Conservation (phyloP, 441 rosid genomes). For the Aquilaria agallochum region DNA sequence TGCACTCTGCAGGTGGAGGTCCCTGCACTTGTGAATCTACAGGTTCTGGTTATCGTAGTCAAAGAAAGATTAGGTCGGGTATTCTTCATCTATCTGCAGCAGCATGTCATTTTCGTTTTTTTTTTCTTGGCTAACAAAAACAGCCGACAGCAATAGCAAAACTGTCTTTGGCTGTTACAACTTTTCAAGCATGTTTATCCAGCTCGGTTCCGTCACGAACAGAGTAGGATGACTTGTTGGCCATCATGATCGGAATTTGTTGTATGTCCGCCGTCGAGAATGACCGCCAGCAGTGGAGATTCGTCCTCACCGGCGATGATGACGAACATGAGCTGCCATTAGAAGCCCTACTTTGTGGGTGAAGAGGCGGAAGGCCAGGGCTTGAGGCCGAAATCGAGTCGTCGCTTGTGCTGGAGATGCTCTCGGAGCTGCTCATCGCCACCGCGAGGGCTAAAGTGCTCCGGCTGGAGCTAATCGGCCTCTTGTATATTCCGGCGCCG, state of each 20-base stretch:
- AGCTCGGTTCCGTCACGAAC: slow-evolving; percentile 15
- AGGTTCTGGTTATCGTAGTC: too few relatives aligned
- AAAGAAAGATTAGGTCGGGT: too few relatives aligned
- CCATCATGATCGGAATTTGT: slow-evolving; percentile 26
- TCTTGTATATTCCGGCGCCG: slow-evolving; percentile 50
- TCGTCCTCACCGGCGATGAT: slow-evolving; percentile 6
- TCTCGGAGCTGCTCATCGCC: slow-evolving; percentile 62
- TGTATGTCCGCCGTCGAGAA: slow-evolving; percentile 58
- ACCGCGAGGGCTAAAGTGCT: slow-evolving; percentile 76
- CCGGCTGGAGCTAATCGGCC: slow-evolving; percentile 49
- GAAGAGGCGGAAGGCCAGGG: slow-evolving; percentile 48
- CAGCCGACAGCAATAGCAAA: too few relatives aligned
- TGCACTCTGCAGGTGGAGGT: too few relatives aligned
- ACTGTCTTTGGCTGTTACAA: not conserved
- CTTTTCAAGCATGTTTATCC: slow-evolving; percentile 5
- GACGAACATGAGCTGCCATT: too few relatives aligned
- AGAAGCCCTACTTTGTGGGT: slow-evolving; percentile 39
- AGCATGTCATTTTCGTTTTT: too few relatives aligned
- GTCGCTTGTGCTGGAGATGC: slow-evolving; percentile 45
- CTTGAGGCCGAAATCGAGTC: slow-evolving; percentile 26
- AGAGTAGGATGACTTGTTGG: not conserved
- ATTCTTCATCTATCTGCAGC: too few relatives aligned
- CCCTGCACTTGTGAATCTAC: too few relatives aligned
- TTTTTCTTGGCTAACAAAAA: too few relatives aligned
- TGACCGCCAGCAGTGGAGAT: slow-evolving; percentile 47